These are phyloP conservation scores for Hyaloscypha variabilis DNA, from an alignment of 495 filamentous ascomycete genomes.

Conservation along the genomic window DNA sequence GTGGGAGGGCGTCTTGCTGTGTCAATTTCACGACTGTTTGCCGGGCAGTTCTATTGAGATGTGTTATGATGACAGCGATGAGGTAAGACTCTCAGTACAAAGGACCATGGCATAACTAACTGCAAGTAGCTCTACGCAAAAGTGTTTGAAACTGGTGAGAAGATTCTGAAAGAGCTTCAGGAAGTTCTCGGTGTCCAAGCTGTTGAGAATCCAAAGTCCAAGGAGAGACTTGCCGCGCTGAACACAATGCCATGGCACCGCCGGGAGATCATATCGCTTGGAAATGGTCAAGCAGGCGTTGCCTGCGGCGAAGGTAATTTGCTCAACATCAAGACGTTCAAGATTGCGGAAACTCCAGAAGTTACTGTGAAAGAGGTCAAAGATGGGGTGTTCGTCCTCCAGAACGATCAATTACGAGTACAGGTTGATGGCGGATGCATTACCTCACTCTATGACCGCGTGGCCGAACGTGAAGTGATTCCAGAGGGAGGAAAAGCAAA, in stretches of 20 bases:
- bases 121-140: constrained; percentile 64
- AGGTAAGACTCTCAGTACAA: constrained; percentile 34
- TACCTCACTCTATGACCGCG: constrained; percentile 77
- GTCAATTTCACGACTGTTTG: constrained; percentile 96
- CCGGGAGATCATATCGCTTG: constrained; percentile 67
- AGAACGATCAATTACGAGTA: constrained; percentile 74
- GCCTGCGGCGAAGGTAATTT: constrained; percentile 51
- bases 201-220: constrained; percentile 34
- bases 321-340: constrained; percentile 51
- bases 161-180: constrained; percentile 69
- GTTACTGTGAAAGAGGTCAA: constrained; percentile 67
- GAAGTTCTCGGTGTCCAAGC: constrained; percentile 63
- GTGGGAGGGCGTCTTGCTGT: constrained; percentile 86
- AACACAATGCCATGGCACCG: constrained; percentile 88
- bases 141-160: constrained; percentile 76
- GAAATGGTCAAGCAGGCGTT: constrained; percentile 45
- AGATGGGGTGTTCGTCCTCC: constrained; percentile 73
- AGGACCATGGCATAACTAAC: constrained; percentile 30
- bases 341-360: constrained; percentile 43
- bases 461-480: constrained; percentile 73
- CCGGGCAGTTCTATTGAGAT: constrained; percentile 96
- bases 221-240: constrained; percentile 51
- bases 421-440: constrained; percentile 74
- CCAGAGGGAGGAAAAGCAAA: constrained; percentile 80
- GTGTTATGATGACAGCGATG: constrained; percentile 92